phyloP scores from a whole-genome alignment of 192 early-diverging fungal genomes.

The Geosiphon pyriformis region DNA sequence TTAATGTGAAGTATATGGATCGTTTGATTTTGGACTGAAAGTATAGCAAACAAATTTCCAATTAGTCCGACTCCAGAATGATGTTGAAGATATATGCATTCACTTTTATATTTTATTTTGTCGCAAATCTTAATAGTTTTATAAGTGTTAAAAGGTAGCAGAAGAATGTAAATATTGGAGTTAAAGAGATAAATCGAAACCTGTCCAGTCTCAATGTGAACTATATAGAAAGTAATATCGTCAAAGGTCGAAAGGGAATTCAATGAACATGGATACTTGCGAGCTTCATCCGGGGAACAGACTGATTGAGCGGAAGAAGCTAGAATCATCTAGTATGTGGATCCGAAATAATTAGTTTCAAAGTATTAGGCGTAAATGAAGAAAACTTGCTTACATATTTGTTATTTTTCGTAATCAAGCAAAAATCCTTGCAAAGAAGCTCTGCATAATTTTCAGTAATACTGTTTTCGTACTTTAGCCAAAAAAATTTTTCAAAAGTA shows the following conservation, averaged over 20 bases:
- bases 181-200: constrained; percentile 32
- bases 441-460: background rate
- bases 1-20: constrained; percentile 60
- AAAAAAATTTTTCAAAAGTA: constrained; percentile 22
- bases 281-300: constrained; percentile 25
- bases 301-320: constrained; percentile 2
- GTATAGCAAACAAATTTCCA: constrained; percentile 55
- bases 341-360: background rate
- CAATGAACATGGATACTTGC: constrained; percentile 45
- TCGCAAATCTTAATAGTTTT: constrained; percentile 44
- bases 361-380: background rate
- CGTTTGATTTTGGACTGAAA: constrained; percentile 65
- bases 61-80: constrained; percentile 67
- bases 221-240: constrained; percentile 59
- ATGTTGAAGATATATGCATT: constrained; percentile 58
- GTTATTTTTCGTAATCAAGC: constrained; percentile 6
- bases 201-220: constrained; percentile 54
- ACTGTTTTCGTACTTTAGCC: background rate
- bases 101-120: constrained; percentile 45
- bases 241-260: constrained; percentile 48
- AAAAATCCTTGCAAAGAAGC: constrained; percentile 17
- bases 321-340: constrained; percentile 19
- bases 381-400: constrained; percentile 18
- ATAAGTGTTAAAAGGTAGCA: constrained; percentile 13
- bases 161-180: background rate